These are phyloP conservation scores for Epichloe bromicola DNA, from an alignment of 2,329 filamentous ascomycete species.

Conservation along the genomic window DNA sequence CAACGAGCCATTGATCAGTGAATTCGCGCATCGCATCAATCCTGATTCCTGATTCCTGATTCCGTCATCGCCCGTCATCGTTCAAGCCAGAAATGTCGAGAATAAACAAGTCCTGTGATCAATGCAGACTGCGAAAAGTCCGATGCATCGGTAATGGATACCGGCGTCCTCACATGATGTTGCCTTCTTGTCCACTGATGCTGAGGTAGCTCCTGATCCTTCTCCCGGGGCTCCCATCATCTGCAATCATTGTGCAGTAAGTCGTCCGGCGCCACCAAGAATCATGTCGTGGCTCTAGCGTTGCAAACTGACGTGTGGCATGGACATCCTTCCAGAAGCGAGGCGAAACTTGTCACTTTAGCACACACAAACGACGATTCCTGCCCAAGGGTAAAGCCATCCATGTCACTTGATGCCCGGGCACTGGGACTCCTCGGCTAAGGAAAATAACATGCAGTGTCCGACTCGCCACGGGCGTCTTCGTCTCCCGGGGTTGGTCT, in stretches of 20 bases:
- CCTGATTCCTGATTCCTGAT: too few relatives aligned
- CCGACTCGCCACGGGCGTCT: background rate
- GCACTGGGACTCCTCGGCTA: background rate
- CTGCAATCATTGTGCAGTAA: conserved; percentile 3
- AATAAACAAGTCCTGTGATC: conserved; percentile 10
- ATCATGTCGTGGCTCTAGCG: background rate
- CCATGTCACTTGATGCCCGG: background rate
- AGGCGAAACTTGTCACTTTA: conserved; percentile 3
- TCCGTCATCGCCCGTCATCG: background rate
- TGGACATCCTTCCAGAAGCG: background rate
- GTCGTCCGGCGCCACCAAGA: background rate
- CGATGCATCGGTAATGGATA: conserved; percentile 10
- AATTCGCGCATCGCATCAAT: too few relatives aligned
- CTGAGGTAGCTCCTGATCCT: background rate
- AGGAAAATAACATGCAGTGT: background rate
- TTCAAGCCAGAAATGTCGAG: background rate
- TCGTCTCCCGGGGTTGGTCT: background rate
- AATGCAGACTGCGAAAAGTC: conserved; percentile 12
- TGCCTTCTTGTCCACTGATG: background rate
- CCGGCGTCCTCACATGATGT: background rate
- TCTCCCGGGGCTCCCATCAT: background rate
- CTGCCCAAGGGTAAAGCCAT: conserved; percentile 1
- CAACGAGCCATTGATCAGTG: too few relatives aligned
- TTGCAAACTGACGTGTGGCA: background rate
- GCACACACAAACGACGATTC: conserved; percentile 1